Percentiles rank a stretch among this genome's conserved stretches.
phyloP scores from a whole-genome alignment of 1,139 yeast species.

The Blastobotrys apis region DNA sequence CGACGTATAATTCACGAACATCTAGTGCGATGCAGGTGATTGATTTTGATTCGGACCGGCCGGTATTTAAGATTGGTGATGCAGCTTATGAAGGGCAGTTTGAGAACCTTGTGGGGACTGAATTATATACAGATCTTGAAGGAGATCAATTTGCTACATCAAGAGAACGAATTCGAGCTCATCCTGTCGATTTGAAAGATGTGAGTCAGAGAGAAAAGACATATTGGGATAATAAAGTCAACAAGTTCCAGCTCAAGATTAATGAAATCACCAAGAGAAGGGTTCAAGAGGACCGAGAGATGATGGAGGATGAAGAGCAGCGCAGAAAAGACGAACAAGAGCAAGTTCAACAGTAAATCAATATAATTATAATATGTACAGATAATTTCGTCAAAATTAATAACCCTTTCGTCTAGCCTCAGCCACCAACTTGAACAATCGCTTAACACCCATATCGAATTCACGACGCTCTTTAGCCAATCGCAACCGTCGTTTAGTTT shows the following conservation, averaged over 20 bases:
- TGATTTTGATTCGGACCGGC: conserved; percentile 49
- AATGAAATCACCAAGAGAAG: conserved; percentile 5
- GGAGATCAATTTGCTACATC: conserved; percentile 28
- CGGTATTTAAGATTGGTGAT: conserved; percentile 52
- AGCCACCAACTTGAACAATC: conserved; percentile 35
- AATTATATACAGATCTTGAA: conserved; percentile 42
- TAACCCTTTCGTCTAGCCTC: conserved; percentile 38
- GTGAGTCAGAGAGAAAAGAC: not conserved
- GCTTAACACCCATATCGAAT: conserved; percentile 34
- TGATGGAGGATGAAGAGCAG: conserved; percentile 7
- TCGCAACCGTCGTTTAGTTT: conserved; percentile 31
- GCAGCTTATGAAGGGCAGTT: conserved; percentile 69
- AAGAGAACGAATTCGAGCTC: conserved; percentile 18
- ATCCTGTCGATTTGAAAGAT: conserved; percentile 7
- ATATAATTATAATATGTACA: conserved; percentile 1
- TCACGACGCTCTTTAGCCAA: conserved; percentile 33
- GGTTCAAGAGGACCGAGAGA: conserved; percentile 6
- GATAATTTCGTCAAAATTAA: conserved; percentile 16
- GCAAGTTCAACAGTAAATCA: not conserved
- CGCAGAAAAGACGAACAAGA: too few species aligned
- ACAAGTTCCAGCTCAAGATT: conserved; percentile 1
- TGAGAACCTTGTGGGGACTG: conserved; percentile 80
- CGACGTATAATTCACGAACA: not conserved
- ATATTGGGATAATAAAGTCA: not conserved
- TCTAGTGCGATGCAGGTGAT: conserved; percentile 41